Evolutionary conservation across 2,329 filamentous ascomycete genomes (phyloP), one percentile per base, ranked within the genome.

Genomic region (Penicillium hesseltinei): DNA sequence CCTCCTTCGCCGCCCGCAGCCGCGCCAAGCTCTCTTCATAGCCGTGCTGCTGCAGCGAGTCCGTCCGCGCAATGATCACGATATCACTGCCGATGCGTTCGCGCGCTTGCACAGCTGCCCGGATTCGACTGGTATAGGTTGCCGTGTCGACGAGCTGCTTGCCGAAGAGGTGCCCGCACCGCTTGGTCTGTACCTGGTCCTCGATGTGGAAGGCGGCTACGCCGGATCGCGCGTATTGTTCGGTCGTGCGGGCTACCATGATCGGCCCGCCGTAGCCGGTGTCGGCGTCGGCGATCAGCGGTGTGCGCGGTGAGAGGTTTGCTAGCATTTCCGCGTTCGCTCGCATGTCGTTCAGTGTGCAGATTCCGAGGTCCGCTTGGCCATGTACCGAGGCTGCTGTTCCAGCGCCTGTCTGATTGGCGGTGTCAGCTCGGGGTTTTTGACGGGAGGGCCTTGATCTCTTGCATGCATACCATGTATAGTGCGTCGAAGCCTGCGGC

Each of bases 131-230:
- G 38, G 68, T 65, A 54, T 71, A 77, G 2, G 70, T 71, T 2
- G 67, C 65, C 0, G 54, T 61, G 45, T 72, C 71, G 25, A 77
- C 75, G 9, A 77, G 69, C 38, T 73, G 66, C 60, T 77, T 78
- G 38, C 74, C 75, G 2, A 65, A 69, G 0, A 77, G 69, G 51
- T 77, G 74, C 2, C 75, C 75, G 56, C 75, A 77, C 19, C 74
- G 70, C 56, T 78, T 77, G 17, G 71, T 75, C 58, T 75, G 73
- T 8, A 84, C 77, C 66, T 85, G 81, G 68, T 85, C 83, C 69
- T 85, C 82, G 62, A 85, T 78, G 66, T 85, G 83, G 44, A 84
- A 75, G 10, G 75, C 82, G 1, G 83, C 82, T 3, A 85, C 79
- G 25, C 82, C 82, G 3, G 81, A 75, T 46, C 79, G 77, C 25